Conservation (phyloP, 371 early-diverging fungal genomes). For the Mortierella sp. region DNA sequence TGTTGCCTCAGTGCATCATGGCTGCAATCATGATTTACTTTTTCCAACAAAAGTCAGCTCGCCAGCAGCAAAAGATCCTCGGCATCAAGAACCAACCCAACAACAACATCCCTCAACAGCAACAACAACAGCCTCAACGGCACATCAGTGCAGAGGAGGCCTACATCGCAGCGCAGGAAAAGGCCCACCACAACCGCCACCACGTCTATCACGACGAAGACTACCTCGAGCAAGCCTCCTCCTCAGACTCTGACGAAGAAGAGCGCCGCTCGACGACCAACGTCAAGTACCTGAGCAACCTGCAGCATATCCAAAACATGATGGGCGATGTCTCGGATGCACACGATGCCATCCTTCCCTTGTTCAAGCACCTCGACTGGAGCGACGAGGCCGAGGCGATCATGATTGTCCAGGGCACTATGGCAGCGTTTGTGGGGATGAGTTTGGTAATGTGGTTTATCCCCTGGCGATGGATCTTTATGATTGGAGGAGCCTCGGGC, state of each 20-base stretch:
- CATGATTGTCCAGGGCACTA: slow-evolving; percentile 42
- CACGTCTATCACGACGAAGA: slow-evolving; percentile 48
- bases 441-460: slow-evolving; percentile 50
- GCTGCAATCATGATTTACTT: slow-evolving; percentile 54
- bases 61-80: slow-evolving; percentile 48
- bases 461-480: slow-evolving; percentile 58
- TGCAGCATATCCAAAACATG: slow-evolving; percentile 62
- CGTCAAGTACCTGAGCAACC: slow-evolving; percentile 56
- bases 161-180: slow-evolving; percentile 37
- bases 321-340: slow-evolving; percentile 60
- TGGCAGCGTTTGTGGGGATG: slow-evolving; percentile 40
- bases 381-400: slow-evolving; percentile 55
- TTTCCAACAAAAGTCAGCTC: slow-evolving; percentile 45
- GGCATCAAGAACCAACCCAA: slow-evolving; percentile 17
- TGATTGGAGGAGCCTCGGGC: slow-evolving; percentile 40
- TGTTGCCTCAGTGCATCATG: slow-evolving; percentile 48
- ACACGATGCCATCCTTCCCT: slow-evolving; percentile 49
- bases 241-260: slow-evolving; percentile 30
- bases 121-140: slow-evolving; percentile 16
- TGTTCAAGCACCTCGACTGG: slow-evolving; percentile 59
- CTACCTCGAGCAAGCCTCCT: slow-evolving; percentile 30
- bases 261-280: slow-evolving; percentile 29
- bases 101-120: not conserved
- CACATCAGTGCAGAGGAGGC: slow-evolving; percentile 20
- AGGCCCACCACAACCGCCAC: slow-evolving; percentile 30